These are phyloP conservation scores for Plectosphaerella sp. DNA, from an alignment of 2,329 filamentous ascomycete genomes.

Conservation along the genomic window DNA sequence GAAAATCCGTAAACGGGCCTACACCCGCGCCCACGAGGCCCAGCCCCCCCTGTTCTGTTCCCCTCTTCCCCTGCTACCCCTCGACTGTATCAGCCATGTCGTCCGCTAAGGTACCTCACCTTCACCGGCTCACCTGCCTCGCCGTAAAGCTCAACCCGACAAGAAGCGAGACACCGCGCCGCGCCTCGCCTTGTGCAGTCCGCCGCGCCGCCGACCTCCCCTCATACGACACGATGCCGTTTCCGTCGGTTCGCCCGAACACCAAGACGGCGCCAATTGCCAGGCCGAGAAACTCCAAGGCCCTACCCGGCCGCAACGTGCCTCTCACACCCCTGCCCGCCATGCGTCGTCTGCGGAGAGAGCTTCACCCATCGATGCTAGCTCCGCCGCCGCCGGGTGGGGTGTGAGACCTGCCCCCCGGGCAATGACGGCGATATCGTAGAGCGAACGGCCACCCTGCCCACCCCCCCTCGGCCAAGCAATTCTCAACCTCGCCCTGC, in stretches of 20 bases:
- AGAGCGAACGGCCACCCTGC: too few species aligned
- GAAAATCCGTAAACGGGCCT: too few species aligned
- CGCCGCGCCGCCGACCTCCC: neutral
- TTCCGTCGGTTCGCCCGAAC: neutral
- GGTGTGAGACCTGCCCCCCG: neutral
- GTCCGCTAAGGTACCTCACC: neutral
- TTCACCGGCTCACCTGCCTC: neutral
- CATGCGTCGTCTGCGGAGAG: neutral
- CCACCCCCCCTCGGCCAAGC: too few species aligned
- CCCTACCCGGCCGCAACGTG: neutral
- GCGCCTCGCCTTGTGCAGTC: too few species aligned
- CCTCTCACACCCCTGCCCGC: neutral
- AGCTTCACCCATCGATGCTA: neutral
- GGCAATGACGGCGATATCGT: neutral
- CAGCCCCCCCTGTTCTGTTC: neutral
- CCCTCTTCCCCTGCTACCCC: neutral
- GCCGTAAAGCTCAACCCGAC: neutral
- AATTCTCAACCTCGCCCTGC: too few species aligned
- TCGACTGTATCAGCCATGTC: neutral
- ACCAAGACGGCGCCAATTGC: neutral
- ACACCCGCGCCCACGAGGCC: too few species aligned
- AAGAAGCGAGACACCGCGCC: too few species aligned
- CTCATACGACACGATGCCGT: slow-evolving; percentile 3
- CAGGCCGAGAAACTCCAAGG: neutral
- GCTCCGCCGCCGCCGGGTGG: neutral